Conservation (phyloP, 495 filamentous ascomycete species). For the Amniculicola lignicola region DNA sequence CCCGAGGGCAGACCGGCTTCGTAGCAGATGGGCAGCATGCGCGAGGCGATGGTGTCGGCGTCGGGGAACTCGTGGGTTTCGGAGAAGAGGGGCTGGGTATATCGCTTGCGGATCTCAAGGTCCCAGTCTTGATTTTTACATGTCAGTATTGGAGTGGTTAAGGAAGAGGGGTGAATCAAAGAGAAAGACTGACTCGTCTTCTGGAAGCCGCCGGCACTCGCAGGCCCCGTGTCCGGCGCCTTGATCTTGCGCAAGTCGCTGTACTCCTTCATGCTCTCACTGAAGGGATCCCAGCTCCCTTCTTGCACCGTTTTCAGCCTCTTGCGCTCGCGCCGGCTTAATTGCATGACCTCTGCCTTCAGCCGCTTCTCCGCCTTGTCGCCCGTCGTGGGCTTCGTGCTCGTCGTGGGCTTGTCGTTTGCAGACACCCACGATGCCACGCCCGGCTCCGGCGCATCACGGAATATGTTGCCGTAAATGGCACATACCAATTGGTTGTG, state of each 20-base stretch:
- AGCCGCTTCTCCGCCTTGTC: conserved; percentile 88
- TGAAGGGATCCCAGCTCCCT: conserved; percentile 34
- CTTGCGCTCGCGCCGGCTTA: conserved; percentile 78
- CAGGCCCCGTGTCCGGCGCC: conserved; percentile 68
- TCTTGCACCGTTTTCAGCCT: conserved; percentile 76
- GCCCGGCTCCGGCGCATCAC: conserved; percentile 87
- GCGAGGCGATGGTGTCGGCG: conserved; percentile 67
- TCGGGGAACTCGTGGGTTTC: conserved; percentile 96
- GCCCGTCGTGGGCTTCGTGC: conserved; percentile 60
- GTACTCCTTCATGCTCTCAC: conserved; percentile 46
- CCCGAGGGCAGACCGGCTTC: conserved; percentile 81
- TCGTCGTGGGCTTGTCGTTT: conserved; percentile 83
- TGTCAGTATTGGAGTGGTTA: background rate
- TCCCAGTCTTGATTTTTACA: conserved; percentile 37
- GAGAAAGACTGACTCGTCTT: conserved; percentile 71
- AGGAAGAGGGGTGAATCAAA: background rate
- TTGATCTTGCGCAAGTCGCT: conserved; percentile 65
- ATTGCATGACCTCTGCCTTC: conserved; percentile 91
- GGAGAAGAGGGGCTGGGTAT: conserved; percentile 75
- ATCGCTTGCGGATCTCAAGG: conserved; percentile 89
- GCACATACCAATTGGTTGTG: conserved; percentile 88
- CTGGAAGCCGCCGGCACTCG: conserved; percentile 76
- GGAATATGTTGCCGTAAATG: conserved; percentile 78
- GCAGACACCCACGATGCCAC: conserved; percentile 94
- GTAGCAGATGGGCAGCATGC: conserved; percentile 93